These are phyloP conservation scores for Rhizoctonia solani DNA, from an alignment of 1,284 basidiomycete genomes.

Conservation along the genomic window DNA sequence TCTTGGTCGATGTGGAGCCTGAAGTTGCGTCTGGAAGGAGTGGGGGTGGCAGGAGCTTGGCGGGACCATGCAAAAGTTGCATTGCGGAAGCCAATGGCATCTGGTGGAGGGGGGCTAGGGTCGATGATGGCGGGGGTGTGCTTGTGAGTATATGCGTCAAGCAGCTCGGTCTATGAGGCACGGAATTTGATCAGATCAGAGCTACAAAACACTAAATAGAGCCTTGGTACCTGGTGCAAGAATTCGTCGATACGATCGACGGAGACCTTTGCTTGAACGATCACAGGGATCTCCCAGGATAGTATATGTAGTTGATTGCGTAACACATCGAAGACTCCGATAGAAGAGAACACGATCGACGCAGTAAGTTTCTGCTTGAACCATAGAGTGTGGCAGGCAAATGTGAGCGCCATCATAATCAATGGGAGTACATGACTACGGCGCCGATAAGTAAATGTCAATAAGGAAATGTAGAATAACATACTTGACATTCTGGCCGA, in stretches of 20 bases:
- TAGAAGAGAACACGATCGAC: constrained; percentile 38
- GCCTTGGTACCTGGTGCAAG: constrained; percentile 31
- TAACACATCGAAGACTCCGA: constrained; percentile 37
- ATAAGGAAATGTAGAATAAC: constrained; percentile 23
- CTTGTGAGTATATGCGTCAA: constrained; percentile 28
- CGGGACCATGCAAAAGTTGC: constrained; percentile 52
- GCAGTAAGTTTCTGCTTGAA: constrained; percentile 14
- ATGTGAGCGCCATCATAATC: constrained; percentile 67
- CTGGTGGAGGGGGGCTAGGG: constrained; percentile 5
- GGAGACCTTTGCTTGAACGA: constrained; percentile 35
- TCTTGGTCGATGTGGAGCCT: constrained; percentile 51
- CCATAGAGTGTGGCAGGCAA: constrained; percentile 49
- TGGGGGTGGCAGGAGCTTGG: constrained; percentile 38
- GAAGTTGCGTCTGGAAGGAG: constrained; percentile 47
- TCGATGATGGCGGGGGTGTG: background rate
- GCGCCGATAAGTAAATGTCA: constrained; percentile 19
- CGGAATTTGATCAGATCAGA: background rate
- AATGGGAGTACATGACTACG: constrained; percentile 63
- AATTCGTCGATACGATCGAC: constrained; percentile 39
- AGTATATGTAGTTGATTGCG: constrained; percentile 12
- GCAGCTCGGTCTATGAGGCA: constrained; percentile 37
- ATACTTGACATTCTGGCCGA: constrained; percentile 49
- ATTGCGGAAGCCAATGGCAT: constrained; percentile 50
- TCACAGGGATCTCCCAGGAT: constrained; percentile 36
- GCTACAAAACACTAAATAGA: background rate